These are phyloP conservation scores for Anisodus tanguticus DNA, from an alignment of 257 asterid genomes.

Conservation along the genomic window DNA sequence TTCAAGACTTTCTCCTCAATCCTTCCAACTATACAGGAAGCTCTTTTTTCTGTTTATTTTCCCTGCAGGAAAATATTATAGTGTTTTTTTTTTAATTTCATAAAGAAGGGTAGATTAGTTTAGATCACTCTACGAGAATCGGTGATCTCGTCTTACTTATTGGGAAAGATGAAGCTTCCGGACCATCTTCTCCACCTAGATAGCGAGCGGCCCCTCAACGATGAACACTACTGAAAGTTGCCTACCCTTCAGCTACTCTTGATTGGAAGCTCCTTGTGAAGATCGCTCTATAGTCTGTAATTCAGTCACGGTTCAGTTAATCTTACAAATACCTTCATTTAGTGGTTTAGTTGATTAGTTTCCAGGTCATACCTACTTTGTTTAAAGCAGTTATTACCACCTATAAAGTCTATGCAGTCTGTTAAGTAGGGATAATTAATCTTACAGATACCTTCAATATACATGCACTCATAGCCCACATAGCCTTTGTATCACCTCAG, in stretches of 20 bases:
- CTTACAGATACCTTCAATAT: too few relatives aligned
- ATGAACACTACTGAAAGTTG: neutral
- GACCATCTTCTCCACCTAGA: neutral
- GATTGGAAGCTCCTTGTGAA: neutral
- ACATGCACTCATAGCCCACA: too few relatives aligned
- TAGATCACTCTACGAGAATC: neutral
- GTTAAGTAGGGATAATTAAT: too few relatives aligned
- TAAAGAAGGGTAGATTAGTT: conserved; percentile 4
- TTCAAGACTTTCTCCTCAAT: neutral
- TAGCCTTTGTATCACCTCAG: too few relatives aligned
- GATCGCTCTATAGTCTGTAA: neutral
- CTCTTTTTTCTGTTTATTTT: neutral
- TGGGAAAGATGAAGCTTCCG: neutral
- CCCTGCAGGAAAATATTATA: neutral
- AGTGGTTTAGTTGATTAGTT: neutral
- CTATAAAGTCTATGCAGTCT: neutral
- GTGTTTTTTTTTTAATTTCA: neutral
- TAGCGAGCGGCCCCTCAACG: neutral
- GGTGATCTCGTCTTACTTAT: neutral
- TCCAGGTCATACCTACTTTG: neutral
- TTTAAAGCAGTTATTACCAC: neutral
- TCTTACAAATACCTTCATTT: neutral
- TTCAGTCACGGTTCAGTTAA: neutral
- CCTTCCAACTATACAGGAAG: neutral
- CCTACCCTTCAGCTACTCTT: neutral